Evolutionary conservation across 805 yeast species (phyloP).

Genomic region (Diddensiella santjacobensis): DNA sequence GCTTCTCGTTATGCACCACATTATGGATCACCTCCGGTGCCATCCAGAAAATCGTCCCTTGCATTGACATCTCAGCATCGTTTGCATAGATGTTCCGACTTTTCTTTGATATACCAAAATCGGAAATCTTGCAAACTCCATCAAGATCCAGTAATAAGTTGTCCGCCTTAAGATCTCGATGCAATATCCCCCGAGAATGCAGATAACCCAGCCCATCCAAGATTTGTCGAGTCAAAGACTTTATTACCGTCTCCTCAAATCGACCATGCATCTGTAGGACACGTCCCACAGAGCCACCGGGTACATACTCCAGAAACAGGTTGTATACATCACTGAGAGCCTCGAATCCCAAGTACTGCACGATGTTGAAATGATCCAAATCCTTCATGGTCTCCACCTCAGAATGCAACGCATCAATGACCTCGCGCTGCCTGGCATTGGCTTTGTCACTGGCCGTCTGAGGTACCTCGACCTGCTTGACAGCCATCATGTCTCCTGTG

Average conservation of each 20-base stretch:
- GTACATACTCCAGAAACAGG: constrained; percentile 89
- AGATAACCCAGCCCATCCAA: constrained; percentile 81
- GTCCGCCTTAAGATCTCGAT: constrained; percentile 93
- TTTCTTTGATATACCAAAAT: constrained; percentile 91
- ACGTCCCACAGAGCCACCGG: constrained; percentile 95
- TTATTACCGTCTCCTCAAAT: constrained; percentile 74
- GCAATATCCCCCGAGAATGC: constrained; percentile 82
- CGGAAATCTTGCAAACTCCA: constrained; percentile 93
- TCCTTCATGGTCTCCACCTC: constrained; percentile 95
- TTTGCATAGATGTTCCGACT: constrained; percentile 78
- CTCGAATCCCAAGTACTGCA: constrained; percentile 94
- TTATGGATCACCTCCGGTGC: constrained; percentile 98
- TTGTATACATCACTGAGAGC: constrained; percentile 67
- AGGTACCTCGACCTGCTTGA: constrained; percentile 83
- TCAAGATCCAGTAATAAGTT: constrained; percentile 82
- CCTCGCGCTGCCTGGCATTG: constrained; percentile 43
- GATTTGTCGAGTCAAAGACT: constrained; percentile 73
- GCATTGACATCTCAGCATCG: constrained; percentile 95
- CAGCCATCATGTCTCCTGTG: constrained; percentile 98
- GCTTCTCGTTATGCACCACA: constrained; percentile 63
- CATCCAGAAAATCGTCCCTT: constrained; percentile 99
- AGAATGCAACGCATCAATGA: constrained; percentile 75
- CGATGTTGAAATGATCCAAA: constrained; percentile 88
- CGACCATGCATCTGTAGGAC: constrained; percentile 77
- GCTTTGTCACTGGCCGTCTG: constrained; percentile 33